A percentile compares a stretch with the other conserved stretches of the same genome.
These are phyloP conservation scores for Eucalyptus coolabah DNA, from an alignment of 345 rosid genomes.

Conservation along the genomic window DNA sequence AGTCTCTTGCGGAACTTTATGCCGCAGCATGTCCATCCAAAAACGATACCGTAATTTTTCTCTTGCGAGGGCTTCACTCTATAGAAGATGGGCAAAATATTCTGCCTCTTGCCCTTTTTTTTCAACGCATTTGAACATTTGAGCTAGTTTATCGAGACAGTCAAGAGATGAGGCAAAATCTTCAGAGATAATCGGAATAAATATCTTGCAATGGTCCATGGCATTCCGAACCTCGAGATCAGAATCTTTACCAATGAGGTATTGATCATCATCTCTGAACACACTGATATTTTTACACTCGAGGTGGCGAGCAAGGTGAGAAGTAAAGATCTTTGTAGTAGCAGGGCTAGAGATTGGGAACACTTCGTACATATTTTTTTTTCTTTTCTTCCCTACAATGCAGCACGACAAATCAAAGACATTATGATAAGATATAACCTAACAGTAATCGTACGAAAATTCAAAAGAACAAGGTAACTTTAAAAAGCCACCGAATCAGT, in stretches of 20 bases:
- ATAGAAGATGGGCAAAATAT: not conserved
- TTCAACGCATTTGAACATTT: not conserved
- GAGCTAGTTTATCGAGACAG: not conserved
- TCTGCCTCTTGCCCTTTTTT: too few relatives aligned
- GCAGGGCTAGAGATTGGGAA: not conserved
- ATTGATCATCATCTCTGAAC: not conserved
- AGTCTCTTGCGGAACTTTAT: not conserved
- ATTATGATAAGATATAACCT: too few relatives aligned
- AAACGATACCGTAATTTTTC: too few relatives aligned
- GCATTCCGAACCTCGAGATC: not conserved
- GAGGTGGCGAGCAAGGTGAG: too few relatives aligned
- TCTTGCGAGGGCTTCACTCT: fast-evolving
- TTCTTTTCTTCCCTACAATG: not conserved
- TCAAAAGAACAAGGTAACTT: not conserved
- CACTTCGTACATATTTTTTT: fast-evolving
- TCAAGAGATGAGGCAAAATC: not conserved
- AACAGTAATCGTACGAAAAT: not conserved
- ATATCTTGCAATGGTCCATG: not conserved
- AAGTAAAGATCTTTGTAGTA: not conserved
- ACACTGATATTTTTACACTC: not conserved
- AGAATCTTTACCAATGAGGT: not conserved
- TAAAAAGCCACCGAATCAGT: too few relatives aligned
- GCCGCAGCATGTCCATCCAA: too few relatives aligned
- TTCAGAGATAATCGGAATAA: not conserved
- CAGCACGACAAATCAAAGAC: not conserved